Conservation (phyloP, 345 rosid species). For the Turnera subulata region DNA sequence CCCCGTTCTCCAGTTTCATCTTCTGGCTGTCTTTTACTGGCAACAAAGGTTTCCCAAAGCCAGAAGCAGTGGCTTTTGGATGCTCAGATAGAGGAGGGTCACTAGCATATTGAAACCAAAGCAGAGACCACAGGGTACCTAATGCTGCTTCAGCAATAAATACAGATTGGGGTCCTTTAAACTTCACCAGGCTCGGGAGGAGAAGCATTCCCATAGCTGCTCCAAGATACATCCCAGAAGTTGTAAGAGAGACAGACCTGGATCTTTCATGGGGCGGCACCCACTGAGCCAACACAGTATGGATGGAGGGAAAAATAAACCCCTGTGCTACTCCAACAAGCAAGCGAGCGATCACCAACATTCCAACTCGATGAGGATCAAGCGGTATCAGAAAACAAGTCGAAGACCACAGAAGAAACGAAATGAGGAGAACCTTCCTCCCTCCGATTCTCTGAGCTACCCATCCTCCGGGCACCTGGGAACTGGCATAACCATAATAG, state of each 20-base stretch:
- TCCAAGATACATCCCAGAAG: constrained; percentile 95
- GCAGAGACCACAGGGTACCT: constrained; percentile 81
- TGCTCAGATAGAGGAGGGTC: constrained; percentile 91
- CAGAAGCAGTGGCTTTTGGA: constrained; percentile 87
- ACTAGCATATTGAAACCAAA: constrained; percentile 74
- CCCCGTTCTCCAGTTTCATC: constrained; percentile 52
- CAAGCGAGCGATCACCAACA: constrained; percentile 73
- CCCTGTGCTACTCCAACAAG: constrained; percentile 99
- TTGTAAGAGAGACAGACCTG: constrained; percentile 91
- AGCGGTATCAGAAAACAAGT: constrained; percentile 81
- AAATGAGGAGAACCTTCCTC: constrained; percentile 77
- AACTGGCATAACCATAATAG: constrained; percentile 88
- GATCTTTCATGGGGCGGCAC: constrained; percentile 99
- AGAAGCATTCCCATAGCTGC: constrained; percentile 95
- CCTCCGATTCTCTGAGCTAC: constrained; percentile 94
- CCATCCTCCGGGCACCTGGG: constrained; percentile 98
- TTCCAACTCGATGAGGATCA: constrained; percentile 62
- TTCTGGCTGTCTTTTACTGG: constrained; percentile 64
- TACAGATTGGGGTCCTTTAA: constrained; percentile 81
- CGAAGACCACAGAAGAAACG: constrained; percentile 86
- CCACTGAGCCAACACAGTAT: constrained; percentile 97
- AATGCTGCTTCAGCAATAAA: constrained; percentile 84
- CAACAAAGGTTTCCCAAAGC: constrained; percentile 71
- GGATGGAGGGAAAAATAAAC: constrained; percentile 93
- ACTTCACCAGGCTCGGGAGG: constrained; percentile 84